Evolutionary conservation across 192 early-diverging fungal species (phyloP), one percentile per base, ranked within the genome.

Genomic region (Pilobolus umbonatus): DNA sequence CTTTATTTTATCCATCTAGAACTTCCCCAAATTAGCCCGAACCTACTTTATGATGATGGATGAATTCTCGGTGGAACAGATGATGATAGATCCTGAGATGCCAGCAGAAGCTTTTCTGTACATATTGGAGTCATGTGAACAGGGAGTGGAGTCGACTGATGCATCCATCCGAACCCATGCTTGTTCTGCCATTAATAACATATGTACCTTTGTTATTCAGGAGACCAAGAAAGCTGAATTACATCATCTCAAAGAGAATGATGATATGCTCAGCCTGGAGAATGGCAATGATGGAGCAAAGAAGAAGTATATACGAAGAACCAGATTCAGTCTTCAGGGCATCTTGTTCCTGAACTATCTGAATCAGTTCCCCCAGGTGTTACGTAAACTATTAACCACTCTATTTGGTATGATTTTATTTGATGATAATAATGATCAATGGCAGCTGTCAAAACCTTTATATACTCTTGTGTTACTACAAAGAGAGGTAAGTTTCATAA

Each of bases 371-470:
- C 73, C 81, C 10, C 78, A 88, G 26, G 70, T 91, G 12, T 64
- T 88, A 35, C 76, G 75, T 32, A 85, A 78, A 29, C 56, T 91
- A 57, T 74, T 92, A 45, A 57, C 71, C 22, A 72, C 83, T 0
- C 61, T 91, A 47, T 81, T 95, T 55, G 84, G 90, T 42, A 77
- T 81, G 9, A 76, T 91, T 22, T 58, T 92, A 36, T 88, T 94
- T 60, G 92, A 94, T 58, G 90, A 93, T 59, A 65, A 80, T 11
- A 74, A 80, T 32, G 92, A 89, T 58, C 83, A 91, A 65, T 95
- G 91, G 91, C 81, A 83, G 42, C 71, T 94, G 47, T 86, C 86
- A 52, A 65, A 91, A 24, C 90, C 93, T 9, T 73, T 95, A 50
- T 75, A 93, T 51, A 82, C 83, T 11, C 65, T 95, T 60, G 82